These are phyloP conservation scores for Clitopilus passeckerianus DNA, from an alignment of 768 basidiomycete genomes.

Conservation along the genomic window DNA sequence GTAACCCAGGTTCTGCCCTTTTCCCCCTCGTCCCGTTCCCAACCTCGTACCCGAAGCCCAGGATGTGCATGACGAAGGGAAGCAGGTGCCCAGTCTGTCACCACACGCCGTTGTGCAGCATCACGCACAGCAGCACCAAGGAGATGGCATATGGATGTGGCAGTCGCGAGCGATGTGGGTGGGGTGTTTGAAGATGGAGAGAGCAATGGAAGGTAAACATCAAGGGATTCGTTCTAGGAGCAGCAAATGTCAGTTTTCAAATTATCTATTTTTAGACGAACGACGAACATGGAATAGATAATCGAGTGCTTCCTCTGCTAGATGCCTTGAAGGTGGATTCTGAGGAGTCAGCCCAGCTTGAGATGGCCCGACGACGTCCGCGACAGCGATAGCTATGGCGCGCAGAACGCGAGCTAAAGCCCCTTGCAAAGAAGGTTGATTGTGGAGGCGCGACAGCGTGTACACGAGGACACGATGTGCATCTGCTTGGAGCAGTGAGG, in stretches of 20 bases:
- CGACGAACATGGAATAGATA: conserved; percentile 53
- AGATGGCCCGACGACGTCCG: conserved; percentile 67
- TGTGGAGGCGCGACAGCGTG: conserved; percentile 47
- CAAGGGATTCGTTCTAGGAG: conserved; percentile 51
- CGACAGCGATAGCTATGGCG: conserved; percentile 50
- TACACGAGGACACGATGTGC: conserved; percentile 58
- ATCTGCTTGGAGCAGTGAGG: conserved; percentile 49
- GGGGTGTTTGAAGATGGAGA: background rate
- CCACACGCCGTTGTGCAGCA: conserved; percentile 38
- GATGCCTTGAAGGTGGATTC: conserved; percentile 33
- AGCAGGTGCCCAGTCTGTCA: conserved; percentile 63
- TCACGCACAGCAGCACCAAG: conserved; percentile 47
- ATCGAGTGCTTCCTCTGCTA: conserved; percentile 54
- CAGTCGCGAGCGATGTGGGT: conserved; percentile 24
- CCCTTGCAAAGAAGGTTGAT: conserved; percentile 33
- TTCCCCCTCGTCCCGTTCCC: conserved; percentile 10
- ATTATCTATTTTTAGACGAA: no score
- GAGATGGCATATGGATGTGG: conserved; percentile 52
- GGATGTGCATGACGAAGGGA: conserved; percentile 31
- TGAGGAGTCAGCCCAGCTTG: conserved; percentile 57
- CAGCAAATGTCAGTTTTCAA: background rate
- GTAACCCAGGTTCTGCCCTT: conserved; percentile 55
- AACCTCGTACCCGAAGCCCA: conserved; percentile 22
- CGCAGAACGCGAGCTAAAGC: conserved; percentile 64
- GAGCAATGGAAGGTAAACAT: conserved; percentile 64